A percentile compares a stretch with the other conserved stretches of the same genome.
Conservation (phyloP, 202 grass and related monocot species). For the Musa balbisiana region DNA sequence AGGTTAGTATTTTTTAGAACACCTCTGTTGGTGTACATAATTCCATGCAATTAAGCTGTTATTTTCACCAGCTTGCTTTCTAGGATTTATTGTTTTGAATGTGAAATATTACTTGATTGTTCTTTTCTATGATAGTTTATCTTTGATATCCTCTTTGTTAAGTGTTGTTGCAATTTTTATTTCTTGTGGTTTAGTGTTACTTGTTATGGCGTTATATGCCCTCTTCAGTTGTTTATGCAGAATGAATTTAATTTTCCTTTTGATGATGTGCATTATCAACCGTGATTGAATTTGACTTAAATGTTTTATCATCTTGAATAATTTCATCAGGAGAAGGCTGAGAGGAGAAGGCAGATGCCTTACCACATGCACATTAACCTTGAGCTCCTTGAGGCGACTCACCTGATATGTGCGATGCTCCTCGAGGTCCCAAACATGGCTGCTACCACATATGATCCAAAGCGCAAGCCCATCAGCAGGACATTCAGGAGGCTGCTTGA, state of each 20-base stretch:
- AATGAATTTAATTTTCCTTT: background rate
- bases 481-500: conserved; percentile 89
- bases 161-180: no score
- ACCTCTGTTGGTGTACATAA: no score
- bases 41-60: no score
- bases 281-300: background rate
- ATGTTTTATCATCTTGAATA: background rate
- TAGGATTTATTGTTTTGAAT: no score
- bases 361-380: conserved; percentile 99
- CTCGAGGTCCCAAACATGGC: conserved; percentile 90
- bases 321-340: conserved; percentile 60
- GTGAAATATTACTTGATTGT: no score
- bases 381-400: conserved; percentile 82
- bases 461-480: conserved; percentile 62
- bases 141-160: no score
- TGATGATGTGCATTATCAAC: background rate
- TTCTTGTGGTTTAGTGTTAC: no score
- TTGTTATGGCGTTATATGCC: no score
- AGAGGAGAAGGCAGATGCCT: conserved; percentile 91
- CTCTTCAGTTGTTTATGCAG: no score
- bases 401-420: conserved; percentile 94
- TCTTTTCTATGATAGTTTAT: no score
- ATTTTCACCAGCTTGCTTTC: no score
- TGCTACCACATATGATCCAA: conserved; percentile 45
- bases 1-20: no score